Conservation (phyloP, 2,329 filamentous ascomycete species). For the Ramichloridium luteum region DNA sequence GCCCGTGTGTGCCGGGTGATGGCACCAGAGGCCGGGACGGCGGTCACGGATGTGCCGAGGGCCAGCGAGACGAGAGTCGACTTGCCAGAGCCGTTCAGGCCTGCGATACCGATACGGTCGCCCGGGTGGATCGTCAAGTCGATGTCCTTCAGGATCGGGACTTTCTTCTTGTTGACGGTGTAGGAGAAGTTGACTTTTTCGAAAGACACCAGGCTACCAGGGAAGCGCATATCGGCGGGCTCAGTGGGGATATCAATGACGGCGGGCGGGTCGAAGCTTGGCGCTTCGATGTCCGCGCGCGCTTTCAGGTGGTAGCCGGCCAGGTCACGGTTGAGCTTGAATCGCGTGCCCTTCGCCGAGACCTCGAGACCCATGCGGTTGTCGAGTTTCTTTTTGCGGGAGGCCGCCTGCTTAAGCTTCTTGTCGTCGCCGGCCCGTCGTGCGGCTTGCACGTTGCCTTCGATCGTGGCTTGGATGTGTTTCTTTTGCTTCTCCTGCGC, state of each 20-base stretch:
- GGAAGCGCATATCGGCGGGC: slow-evolving; percentile 31
- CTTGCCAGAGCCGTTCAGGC: slow-evolving; percentile 72
- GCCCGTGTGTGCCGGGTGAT: slow-evolving; percentile 56
- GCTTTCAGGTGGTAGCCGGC: slow-evolving; percentile 46
- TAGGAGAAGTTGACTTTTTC: slow-evolving; percentile 61
- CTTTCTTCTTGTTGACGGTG: slow-evolving; percentile 25
- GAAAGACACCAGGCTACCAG: slow-evolving; percentile 56
- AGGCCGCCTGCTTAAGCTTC: slow-evolving; percentile 74
- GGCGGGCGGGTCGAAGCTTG: slow-evolving; percentile 44
- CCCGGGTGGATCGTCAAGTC: slow-evolving; percentile 59
- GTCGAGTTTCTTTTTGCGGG: slow-evolving; percentile 72
- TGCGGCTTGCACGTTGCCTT: slow-evolving; percentile 60
- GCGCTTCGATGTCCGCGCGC: slow-evolving; percentile 60
- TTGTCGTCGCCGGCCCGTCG: slow-evolving; percentile 72
- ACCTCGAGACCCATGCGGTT: slow-evolving; percentile 69
- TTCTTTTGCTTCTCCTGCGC: slow-evolving; percentile 69
- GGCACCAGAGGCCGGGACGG: slow-evolving; percentile 45
- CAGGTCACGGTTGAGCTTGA: slow-evolving; percentile 69
- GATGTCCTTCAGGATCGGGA: slow-evolving; percentile 47
- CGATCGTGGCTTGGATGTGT: slow-evolving; percentile 68
- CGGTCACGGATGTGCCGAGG: slow-evolving; percentile 35
- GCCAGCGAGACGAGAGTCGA: slow-evolving; percentile 64
- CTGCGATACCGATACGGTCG: slow-evolving; percentile 62
- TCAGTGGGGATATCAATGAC: slow-evolving; percentile 45
- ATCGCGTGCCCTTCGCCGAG: slow-evolving; percentile 56